Base-by-base conservation (phyloP, 179 eudicot genomes). In the Spinacia oleracea region DNA sequence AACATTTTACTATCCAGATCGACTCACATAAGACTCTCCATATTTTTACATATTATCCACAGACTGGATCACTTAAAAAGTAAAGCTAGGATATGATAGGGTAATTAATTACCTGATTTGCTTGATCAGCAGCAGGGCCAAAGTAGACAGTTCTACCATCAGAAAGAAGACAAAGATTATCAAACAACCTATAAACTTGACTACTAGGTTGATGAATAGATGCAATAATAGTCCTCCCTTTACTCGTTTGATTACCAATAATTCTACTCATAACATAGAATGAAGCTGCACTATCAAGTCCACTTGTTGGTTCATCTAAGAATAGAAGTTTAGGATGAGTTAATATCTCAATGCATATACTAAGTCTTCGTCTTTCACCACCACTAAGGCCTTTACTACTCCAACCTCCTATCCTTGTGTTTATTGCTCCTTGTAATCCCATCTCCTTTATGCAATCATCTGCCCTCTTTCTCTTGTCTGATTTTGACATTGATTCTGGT, bases 241-340 rank as follows among this genome's bases (percentile, higher is more conserved):
- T 81, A 14, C 70, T 64, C 4, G 29, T 59, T 53, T 38, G 74
- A 67, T 53, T 48, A 3, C 73, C 55, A 6, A 51, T 25, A 29
- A 90, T 86, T 16, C 86, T 48, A 51, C 71, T 85, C 87, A 89
- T 88, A 35, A 90, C 91, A 82, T 89, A 77, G 75, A 78, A 89
- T 0, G 94, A 88, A 0, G 94, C 90, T 0, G 92, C 92, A 59
- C 92, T 89, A 38, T 90, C 92, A 1, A 90, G 87, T 0, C 92
- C 92, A 34, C 89, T 89, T 0, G 92, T 89, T 0, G 92, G 92
- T 82, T 89, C 94, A 29, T 87, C 94, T 0, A 90, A 82, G 64
- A 90, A 89, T 9, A 90, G 87, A 40, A 89, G 87, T 29, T 83
- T 85, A 0, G 94, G 91, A 34, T 82, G 67, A 0, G 89, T 86